These are phyloP conservation scores for Adansonia madagascariensis DNA, from an alignment of 441 rosid species.

Conservation along the genomic window DNA sequence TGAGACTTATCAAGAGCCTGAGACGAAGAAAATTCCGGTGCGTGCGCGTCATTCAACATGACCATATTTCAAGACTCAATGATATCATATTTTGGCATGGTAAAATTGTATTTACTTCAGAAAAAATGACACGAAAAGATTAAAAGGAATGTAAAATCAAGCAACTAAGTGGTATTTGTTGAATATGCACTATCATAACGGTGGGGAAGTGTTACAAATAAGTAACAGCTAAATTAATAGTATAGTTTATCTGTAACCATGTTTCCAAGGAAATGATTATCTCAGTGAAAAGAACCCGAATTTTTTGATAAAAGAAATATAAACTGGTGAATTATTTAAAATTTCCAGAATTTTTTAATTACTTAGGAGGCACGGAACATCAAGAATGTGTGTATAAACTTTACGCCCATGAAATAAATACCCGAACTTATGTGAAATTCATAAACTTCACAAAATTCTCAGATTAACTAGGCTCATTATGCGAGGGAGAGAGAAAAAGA, in stretches of 20 bases:
- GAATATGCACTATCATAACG: not conserved
- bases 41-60: not conserved
- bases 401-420: not conserved
- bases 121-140: not conserved
- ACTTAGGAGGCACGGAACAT: not conserved
- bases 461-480: not conserved
- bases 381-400: not conserved
- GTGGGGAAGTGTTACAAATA: not conserved
- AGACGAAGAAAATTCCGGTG: conserved; percentile 23
- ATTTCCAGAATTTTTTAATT: not conserved
- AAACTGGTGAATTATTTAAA: not conserved
- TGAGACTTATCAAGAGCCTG: conserved; percentile 98
- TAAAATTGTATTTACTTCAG: not conserved
- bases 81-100: not conserved
- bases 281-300: not conserved
- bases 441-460: conserved; percentile 7
- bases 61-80: conserved; percentile 20
- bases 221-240: not conserved
- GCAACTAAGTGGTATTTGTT: not conserved
- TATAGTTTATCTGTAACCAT: not conserved
- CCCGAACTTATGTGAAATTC: not conserved
- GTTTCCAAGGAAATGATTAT: not conserved
- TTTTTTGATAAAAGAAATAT: not conserved
- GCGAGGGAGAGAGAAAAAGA: not conserved
- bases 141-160: not conserved